These are phyloP conservation scores for Microdochium paspali DNA, from an alignment of 2,329 filamentous ascomycete species.

Conservation along the genomic window DNA sequence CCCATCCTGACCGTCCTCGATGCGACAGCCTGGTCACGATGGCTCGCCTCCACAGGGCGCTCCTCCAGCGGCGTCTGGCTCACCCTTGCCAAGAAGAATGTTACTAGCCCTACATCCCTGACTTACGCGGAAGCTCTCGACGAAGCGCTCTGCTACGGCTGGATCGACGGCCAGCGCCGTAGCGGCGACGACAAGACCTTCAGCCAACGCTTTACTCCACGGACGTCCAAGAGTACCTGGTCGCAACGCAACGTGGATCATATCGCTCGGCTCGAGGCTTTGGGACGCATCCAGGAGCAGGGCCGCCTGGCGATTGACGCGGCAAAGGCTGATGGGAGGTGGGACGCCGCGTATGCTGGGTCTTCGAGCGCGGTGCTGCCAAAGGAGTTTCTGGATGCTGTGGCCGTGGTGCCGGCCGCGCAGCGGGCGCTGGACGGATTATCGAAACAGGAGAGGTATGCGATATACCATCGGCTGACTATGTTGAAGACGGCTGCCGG, in stretches of 20 bases:
- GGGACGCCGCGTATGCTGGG: constrained; percentile 46
- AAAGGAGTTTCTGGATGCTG: constrained; percentile 30
- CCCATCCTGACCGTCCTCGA: constrained; percentile 12
- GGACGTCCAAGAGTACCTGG: constrained; percentile 45
- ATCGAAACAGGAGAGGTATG: constrained; percentile 11
- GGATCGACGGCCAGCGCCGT: constrained; percentile 50
- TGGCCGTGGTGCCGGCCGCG: constrained; percentile 9
- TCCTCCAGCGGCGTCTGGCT: constrained; percentile 16
- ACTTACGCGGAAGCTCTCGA: constrained; percentile 38
- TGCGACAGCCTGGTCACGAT: constrained; percentile 13
- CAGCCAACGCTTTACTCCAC: constrained; percentile 48
- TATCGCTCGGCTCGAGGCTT: constrained; percentile 29
- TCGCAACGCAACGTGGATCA: constrained; percentile 49
- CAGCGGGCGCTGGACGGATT: constrained; percentile 9
- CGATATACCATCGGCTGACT: constrained; percentile 12
- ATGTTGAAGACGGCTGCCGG: constrained; percentile 14
- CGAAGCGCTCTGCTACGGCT: constrained; percentile 49
- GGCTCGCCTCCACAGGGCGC: constrained; percentile 12
- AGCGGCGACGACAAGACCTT: constrained; percentile 34
- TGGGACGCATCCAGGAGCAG: constrained; percentile 36
- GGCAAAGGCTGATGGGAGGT: constrained; percentile 47
- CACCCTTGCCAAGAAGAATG: constrained; percentile 16
- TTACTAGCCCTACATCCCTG: constrained; percentile 12
- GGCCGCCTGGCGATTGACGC: constrained; percentile 41
- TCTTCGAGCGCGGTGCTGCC: constrained; percentile 36